phyloP scores from a whole-genome alignment of 306 rosid species.

The Rosa rugosa region DNA sequence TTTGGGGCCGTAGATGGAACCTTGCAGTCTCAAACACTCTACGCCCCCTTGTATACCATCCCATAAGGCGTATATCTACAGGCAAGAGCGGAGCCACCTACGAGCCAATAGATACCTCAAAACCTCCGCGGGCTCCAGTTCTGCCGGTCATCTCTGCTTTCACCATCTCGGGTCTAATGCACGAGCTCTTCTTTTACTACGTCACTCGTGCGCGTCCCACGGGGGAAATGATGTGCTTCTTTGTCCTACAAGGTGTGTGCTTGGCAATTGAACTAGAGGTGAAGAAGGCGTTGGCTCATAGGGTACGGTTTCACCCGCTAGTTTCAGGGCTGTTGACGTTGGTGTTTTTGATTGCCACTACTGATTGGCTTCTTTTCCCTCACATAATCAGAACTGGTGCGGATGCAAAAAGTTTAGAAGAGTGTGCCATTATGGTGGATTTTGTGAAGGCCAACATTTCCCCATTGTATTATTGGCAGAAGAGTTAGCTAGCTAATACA shows the following conservation, averaged over 20 bases:
- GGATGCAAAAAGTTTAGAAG: background rate
- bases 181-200: background rate
- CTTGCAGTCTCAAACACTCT: background rate
- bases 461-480: background rate
- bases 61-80: background rate
- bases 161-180: background rate
- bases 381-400: background rate
- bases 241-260: background rate
- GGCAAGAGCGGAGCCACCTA: background rate
- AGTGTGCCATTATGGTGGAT: background rate
- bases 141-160: background rate
- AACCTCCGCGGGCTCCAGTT: background rate
- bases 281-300: background rate
- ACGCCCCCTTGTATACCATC: background rate
- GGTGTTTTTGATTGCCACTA: slow-evolving; percentile 3
- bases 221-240: background rate
- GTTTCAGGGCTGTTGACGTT: background rate
- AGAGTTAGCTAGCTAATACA: background rate
- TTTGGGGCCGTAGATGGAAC: background rate
- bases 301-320: background rate
- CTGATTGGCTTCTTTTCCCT: background rate
- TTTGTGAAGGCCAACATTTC: background rate
- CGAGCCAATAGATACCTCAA: background rate
- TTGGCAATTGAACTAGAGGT: background rate
- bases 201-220: background rate